Evolutionary conservation across 441 rosid genomes (phyloP).

Genomic region (Populus hybrid): DNA sequence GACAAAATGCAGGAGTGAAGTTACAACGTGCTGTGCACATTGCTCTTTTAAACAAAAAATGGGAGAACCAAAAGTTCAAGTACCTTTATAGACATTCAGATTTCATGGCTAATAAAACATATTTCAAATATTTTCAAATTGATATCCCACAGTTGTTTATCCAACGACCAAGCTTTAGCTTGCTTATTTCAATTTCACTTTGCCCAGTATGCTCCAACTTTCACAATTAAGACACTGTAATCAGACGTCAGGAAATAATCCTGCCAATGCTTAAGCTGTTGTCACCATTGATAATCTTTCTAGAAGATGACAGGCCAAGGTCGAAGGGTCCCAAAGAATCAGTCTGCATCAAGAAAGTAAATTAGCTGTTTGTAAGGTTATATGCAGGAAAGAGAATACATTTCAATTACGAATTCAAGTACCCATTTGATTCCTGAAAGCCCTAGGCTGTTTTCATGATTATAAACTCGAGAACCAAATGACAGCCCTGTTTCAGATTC

Average conservation of each 20-base stretch:
- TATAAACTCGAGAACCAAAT: constrained; percentile 38
- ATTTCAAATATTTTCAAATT: neutral
- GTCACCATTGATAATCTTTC: constrained; percentile 43
- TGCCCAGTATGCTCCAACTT: constrained; percentile 5
- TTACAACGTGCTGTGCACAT: neutral
- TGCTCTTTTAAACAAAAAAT: neutral
- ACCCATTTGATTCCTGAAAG: constrained; percentile 90
- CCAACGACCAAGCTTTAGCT: neutral
- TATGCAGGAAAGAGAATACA: neutral
- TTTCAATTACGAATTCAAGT: constrained; percentile 13
- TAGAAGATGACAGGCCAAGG: constrained; percentile 64
- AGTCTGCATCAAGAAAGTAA: constrained; percentile 41
- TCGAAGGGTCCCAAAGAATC: constrained; percentile 88
- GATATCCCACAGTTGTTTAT: neutral
- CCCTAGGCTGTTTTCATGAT: constrained; percentile 80
- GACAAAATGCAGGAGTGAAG: neutral
- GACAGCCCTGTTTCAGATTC: constrained; percentile 43
- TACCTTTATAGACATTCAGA: neutral
- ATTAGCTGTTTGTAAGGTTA: neutral
- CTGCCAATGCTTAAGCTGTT: constrained; percentile 39
- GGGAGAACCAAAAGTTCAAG: neutral
- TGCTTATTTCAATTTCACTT: neutral
- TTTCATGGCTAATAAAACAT: neutral
- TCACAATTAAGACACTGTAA: neutral
- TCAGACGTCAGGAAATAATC: constrained; percentile 26